A percentile compares a stretch with the other conserved stretches of the same genome.
Conservation (phyloP, 2,329 filamentous ascomycete species). For the Calonectria montana region DNA sequence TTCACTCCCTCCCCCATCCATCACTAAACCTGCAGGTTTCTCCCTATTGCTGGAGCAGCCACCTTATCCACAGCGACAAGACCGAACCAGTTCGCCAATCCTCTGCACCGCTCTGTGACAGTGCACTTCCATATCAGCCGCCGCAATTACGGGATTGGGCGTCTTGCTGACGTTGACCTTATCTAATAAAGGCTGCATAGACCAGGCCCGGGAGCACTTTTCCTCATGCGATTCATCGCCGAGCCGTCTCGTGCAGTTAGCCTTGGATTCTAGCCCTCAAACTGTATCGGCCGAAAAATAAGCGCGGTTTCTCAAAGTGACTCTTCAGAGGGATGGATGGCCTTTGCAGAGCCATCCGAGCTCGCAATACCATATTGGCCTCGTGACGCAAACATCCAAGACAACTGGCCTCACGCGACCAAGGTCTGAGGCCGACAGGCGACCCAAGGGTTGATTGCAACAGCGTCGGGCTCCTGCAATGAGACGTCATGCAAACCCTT, state of each 20-base stretch:
- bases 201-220: slow-evolving; percentile 1
- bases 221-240: background rate
- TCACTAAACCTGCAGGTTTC: slow-evolving; percentile 36
- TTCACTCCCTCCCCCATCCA: slow-evolving; percentile 37
- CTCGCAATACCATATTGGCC: background rate
- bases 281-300: slow-evolving; percentile 20
- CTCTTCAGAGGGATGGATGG: background rate
- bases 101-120: slow-evolving; percentile 19
- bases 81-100: slow-evolving; percentile 41
- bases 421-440: background rate
- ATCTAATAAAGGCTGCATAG: slow-evolving; percentile 25
- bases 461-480: background rate
- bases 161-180: slow-evolving; percentile 36
- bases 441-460: slow-evolving; percentile 4
- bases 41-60: slow-evolving; percentile 28
- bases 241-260: background rate
- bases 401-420: slow-evolving; percentile 17
- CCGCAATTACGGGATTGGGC: slow-evolving; percentile 26
- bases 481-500: slow-evolving; percentile 16
- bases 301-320: background rate
- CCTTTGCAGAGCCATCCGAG: slow-evolving; percentile 6
- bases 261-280: background rate
- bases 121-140: slow-evolving; percentile 29
- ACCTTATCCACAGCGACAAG: slow-evolving; percentile 30
- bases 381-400: slow-evolving; percentile 13